Evolutionary conservation across 345 rosid genomes (phyloP).

Genomic region (Eutrema japonicum): DNA sequence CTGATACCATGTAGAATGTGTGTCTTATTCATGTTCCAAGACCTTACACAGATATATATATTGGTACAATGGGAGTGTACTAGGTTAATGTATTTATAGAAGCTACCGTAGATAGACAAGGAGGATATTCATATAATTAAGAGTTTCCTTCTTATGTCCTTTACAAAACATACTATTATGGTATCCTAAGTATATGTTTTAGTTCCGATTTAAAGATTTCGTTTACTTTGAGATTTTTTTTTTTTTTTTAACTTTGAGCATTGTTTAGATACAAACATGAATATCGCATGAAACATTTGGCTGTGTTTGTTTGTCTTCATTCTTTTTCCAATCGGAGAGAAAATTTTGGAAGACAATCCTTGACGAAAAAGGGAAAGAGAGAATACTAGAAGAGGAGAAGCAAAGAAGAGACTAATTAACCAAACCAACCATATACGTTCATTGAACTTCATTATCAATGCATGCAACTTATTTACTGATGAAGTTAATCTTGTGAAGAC

Average conservation of each 20-base stretch:
- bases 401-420: not conserved
- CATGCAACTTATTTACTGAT: not conserved
- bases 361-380: not conserved
- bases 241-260: not conserved
- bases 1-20: no score
- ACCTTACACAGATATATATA: no score
- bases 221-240: not conserved
- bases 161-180: not conserved
- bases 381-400: not conserved
- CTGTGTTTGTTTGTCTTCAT: not conserved
- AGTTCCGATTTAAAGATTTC: not conserved
- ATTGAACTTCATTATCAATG: not conserved
- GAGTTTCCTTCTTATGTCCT: no score
- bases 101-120: no score
- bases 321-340: not conserved
- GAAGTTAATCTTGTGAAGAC: no score
- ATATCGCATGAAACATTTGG: not conserved
- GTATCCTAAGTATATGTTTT: not conserved
- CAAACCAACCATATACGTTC: not conserved
- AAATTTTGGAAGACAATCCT: not conserved
- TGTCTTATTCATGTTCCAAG: no score
- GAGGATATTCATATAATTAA: no score
- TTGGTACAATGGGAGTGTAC: no score
- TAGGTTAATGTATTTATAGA: no score
- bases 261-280: not conserved